Evolutionary conservation across 148 eudicot genomes (phyloP).

Genomic region (Arbutus unedo): DNA sequence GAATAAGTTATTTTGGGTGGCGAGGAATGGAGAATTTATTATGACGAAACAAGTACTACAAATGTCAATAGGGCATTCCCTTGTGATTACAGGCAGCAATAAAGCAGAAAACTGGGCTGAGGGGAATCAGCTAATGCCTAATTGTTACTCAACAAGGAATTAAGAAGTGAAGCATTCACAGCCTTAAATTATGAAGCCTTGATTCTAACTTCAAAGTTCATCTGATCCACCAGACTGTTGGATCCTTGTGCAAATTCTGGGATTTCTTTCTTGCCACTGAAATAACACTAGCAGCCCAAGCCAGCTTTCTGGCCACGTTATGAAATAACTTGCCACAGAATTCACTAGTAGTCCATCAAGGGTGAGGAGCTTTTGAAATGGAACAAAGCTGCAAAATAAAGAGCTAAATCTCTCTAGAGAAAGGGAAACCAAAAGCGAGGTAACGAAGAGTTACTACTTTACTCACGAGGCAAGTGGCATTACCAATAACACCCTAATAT

Average conservation of each 20-base stretch:
- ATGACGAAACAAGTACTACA: background rate
- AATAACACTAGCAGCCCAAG: background rate
- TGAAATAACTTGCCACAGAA: background rate
- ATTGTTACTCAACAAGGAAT: background rate
- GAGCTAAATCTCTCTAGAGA: background rate
- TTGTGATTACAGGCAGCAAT: background rate
- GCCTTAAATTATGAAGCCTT: background rate
- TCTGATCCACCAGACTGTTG: background rate
- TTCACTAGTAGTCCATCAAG: background rate
- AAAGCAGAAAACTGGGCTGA: background rate
- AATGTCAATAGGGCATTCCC: background rate
- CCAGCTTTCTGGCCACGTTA: background rate
- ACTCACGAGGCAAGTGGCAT: background rate
- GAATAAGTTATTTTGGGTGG: background rate
- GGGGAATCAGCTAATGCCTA: background rate
- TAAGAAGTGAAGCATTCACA: background rate
- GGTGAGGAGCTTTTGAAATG: background rate
- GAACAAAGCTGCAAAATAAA: background rate
- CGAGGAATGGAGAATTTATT: background rate
- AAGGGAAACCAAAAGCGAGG: background rate
- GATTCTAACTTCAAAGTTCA: background rate
- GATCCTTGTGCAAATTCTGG: background rate
- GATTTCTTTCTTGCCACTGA: background rate
- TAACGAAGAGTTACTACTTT: background rate
- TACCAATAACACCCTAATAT: background rate